phyloP scores from a whole-genome alignment of 108 stramenopile species.

The Schizochytrium sp. region DNA sequence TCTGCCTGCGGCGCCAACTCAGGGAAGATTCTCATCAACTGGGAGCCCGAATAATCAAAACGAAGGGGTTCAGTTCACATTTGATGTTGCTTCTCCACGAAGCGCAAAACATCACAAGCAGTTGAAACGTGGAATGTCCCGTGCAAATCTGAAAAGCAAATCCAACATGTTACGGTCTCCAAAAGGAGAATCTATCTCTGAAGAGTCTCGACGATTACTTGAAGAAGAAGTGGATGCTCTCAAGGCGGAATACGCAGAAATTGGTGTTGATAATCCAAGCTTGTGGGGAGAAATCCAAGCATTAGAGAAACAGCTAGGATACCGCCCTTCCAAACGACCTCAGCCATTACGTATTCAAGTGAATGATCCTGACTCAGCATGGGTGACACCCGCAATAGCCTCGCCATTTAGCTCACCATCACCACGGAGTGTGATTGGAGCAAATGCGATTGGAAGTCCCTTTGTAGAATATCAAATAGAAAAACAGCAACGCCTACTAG shows the following conservation, averaged over 20 bases:
- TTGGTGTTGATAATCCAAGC: conserved; percentile 17
- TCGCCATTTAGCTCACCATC: too few species aligned
- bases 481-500: conserved; percentile 29
- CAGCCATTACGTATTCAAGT: background rate
- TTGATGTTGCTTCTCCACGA: background rate
- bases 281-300: background rate
- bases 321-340: conserved; percentile 13
- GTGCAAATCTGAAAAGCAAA: background rate
- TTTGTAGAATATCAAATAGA: conserved; percentile 35
- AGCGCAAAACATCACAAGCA: background rate
- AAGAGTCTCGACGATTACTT: background rate
- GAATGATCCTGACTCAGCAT: background rate
- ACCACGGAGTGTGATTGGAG: too few species aligned
- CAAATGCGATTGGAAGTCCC: background rate
- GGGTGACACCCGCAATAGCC: too few species aligned
- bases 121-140: background rate
- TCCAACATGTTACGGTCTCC: background rate
- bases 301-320: conserved; percentile 43
- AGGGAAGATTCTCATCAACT: background rate
- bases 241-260: background rate
- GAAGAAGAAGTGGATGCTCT: conserved; percentile 14
- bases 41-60: background rate
- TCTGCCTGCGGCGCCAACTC: background rate
- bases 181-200: background rate
- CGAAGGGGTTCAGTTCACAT: background rate